Evolutionary conservation across 2,329 filamentous ascomycete species (phyloP).

Genomic region (Lomentospora prolificans): DNA sequence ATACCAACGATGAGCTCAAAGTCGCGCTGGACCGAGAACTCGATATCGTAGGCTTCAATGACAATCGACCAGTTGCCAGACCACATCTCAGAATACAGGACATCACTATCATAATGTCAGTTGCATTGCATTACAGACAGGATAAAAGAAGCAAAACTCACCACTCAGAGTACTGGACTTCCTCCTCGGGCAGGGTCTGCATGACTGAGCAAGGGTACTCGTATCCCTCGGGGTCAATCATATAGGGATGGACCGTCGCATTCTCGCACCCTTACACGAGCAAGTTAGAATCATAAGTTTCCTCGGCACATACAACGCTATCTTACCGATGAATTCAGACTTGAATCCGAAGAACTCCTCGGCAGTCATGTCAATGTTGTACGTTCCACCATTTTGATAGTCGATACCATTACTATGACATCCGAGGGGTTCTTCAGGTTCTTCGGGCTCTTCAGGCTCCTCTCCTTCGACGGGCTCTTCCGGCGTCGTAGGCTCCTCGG

Average conservation of each 20-base stretch:
- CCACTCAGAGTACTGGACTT: conserved; percentile 7
- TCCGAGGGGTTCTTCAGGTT: background rate
- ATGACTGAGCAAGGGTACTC: conserved; percentile 4
- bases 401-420: conserved; percentile 6
- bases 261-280: background rate
- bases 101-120: conserved; percentile 3
- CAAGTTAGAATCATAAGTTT: background rate
- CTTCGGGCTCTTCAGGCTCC: background rate
- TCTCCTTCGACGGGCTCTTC: background rate
- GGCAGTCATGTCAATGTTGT: conserved; percentile 7
- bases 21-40: conserved; percentile 6
- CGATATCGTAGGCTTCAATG: conserved; percentile 2
- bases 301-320: background rate
- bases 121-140: background rate
- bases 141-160: background rate
- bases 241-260: conserved; percentile 4
- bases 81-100: conserved; percentile 8
- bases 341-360: conserved; percentile 8
- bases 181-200: background rate
- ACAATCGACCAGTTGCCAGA: conserved; percentile 7
- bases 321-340: conserved; percentile 7
- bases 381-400: conserved; percentile 6
- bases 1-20: conserved; percentile 5
- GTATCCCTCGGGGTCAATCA: conserved; percentile 8
- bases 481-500: background rate